These are phyloP conservation scores for Polyplosphaeria fusca DNA, from an alignment of 495 filamentous ascomycete genomes.

Conservation along the genomic window DNA sequence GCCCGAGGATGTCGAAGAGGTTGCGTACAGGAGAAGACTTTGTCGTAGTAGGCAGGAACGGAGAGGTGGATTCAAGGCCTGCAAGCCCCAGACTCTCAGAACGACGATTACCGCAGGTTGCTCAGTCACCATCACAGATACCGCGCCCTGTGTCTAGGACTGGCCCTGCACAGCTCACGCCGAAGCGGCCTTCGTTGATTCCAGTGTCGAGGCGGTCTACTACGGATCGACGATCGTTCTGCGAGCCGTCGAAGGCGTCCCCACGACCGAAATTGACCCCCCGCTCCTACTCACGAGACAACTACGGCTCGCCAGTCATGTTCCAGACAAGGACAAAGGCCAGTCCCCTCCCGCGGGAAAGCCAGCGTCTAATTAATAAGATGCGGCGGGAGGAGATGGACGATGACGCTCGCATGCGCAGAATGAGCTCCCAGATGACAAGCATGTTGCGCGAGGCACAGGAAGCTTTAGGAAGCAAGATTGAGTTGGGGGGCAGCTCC, in stretches of 20 bases:
- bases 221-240: conserved; percentile 34
- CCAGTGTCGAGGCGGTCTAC: conserved; percentile 36
- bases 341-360: conserved; percentile 57
- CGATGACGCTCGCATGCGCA: conserved; percentile 70
- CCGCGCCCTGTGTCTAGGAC: conserved; percentile 34
- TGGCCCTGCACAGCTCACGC: conserved; percentile 12
- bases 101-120: conserved; percentile 15
- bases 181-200: conserved; percentile 33
- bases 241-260: conserved; percentile 39
- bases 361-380: conserved; percentile 62
- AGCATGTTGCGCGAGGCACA: conserved; percentile 85
- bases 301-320: conserved; percentile 30
- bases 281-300: conserved; percentile 26
- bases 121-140: conserved; percentile 29
- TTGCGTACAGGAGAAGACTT: conserved; percentile 61
- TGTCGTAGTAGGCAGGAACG: conserved; percentile 63
- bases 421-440: conserved; percentile 72
- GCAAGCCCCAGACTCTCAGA: conserved; percentile 30
- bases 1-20: conserved; percentile 46
- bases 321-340: conserved; percentile 18
- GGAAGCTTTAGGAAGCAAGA: conserved; percentile 76
- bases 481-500: conserved; percentile 64
- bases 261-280: conserved; percentile 7
- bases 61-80: conserved; percentile 29
- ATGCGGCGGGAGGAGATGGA: conserved; percentile 70